Conservation (phyloP, 179 eudicot genomes). For the Corrigiola litoralis region DNA sequence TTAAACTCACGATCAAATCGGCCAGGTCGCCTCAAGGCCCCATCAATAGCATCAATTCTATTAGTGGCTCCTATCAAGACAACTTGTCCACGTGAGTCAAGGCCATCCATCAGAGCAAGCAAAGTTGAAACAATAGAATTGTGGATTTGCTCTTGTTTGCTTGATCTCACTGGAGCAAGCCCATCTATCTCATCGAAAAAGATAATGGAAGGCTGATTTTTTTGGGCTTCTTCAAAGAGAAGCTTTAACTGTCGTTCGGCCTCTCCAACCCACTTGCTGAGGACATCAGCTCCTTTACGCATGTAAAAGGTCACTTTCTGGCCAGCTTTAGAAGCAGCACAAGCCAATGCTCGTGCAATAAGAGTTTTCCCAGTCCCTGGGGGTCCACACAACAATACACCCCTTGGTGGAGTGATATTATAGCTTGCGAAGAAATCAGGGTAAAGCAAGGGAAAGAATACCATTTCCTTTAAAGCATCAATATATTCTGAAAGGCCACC, state of each 20-base stretch:
- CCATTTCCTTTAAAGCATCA: slow-evolving; percentile 96
- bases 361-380: slow-evolving; percentile 99
- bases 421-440: slow-evolving; percentile 97
- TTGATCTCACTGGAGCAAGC: slow-evolving; percentile 97
- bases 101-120: slow-evolving; percentile 99
- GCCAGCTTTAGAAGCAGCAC: slow-evolving; percentile 98
- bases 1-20: slow-evolving; percentile 97
- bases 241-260: slow-evolving; percentile 94
- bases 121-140: slow-evolving; percentile 97
- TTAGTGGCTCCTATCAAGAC: slow-evolving; percentile 98
- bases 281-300: slow-evolving; percentile 99
- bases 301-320: slow-evolving; percentile 98
- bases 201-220: slow-evolving; percentile 94
- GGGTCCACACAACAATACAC: slow-evolving; percentile 94
- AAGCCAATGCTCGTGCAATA: slow-evolving; percentile 91
- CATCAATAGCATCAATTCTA: slow-evolving; percentile 97
- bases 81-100: slow-evolving; percentile 98
- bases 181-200: slow-evolving; percentile 99
- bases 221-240: slow-evolving; percentile 97
- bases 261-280: slow-evolving; percentile 99
- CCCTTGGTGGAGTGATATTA: slow-evolving; percentile 98
- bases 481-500: slow-evolving; percentile 94
- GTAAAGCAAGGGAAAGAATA: slow-evolving; percentile 89
- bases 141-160: slow-evolving; percentile 99
- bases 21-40: slow-evolving; percentile 98